Conservation (phyloP, 495 filamentous ascomycete genomes). For the Penicillium maclennaniae region DNA sequence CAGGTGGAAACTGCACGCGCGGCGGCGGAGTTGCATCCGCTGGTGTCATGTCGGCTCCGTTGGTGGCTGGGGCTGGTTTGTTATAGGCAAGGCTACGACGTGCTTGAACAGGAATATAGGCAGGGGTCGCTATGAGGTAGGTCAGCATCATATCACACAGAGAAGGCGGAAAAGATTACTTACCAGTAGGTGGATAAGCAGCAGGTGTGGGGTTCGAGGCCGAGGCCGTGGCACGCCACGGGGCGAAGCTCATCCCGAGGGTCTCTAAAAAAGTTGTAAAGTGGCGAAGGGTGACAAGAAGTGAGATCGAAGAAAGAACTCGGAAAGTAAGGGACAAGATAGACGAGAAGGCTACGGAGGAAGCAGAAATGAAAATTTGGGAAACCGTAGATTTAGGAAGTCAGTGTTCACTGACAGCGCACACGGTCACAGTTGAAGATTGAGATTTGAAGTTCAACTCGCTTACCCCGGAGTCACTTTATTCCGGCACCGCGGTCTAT, state of each 20-base stretch:
- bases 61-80: conserved; percentile 22
- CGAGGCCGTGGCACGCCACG: conserved; percentile 41
- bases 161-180: not conserved
- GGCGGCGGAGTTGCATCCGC: conserved; percentile 28
- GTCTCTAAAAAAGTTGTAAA: conserved; percentile 11
- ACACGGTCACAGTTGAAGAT: not conserved
- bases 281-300: conserved; percentile 8
- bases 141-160: conserved; percentile 6
- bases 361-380: not conserved
- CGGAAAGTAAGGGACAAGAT: conserved; percentile 13
- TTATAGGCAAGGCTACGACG: conserved; percentile 42
- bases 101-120: conserved; percentile 51
- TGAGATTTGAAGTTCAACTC: conserved; percentile 4
- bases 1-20: conserved; percentile 66
- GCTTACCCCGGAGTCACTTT: conserved; percentile 18
- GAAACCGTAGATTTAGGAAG: not conserved
- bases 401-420: not conserved
- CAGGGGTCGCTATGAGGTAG: conserved; percentile 32
- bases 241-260: conserved; percentile 39
- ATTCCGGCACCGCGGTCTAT: conserved; percentile 13
- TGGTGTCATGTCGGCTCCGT: conserved; percentile 18
- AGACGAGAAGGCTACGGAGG: conserved; percentile 20
- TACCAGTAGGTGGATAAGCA: conserved; percentile 33
- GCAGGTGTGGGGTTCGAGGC: conserved; percentile 25
- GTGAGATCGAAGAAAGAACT: conserved; percentile 14